Evolutionary conservation across 768 basidiomycete species (phyloP), one percentile per base, ranked within the genome.

Genomic region (Tubosaeta sp.): DNA sequence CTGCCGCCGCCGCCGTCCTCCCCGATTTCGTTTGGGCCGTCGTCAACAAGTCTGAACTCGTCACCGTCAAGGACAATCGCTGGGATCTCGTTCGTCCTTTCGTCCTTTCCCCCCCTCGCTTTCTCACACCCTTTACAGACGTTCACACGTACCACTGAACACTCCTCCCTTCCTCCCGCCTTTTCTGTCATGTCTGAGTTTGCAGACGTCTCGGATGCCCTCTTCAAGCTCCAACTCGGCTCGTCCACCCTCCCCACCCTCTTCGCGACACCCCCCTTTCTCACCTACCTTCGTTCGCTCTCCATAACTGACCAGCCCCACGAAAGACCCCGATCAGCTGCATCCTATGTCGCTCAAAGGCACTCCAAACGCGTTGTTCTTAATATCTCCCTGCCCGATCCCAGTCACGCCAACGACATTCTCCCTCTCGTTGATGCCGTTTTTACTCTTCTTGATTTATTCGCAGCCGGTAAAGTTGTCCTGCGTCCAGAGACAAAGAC

Each of bases 301-400:
- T 83, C 91, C 42, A 87, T 91, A 48, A 91, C 93, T 22, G 94
- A 96, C 73, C 89, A 92, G 62, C 90, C 93, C 8, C 75, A 83
- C 46, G 75, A 76, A 21, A 83, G 87, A 48, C 94, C 94, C 1
- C 53, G 61, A 1, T 65, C 71, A 3, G 78, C 82, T 1, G 52
- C 84, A 38, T 61, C 78, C 5, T 66, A 80, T 34, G 68, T 74
- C 43, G 68, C 80, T 38, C 58, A 56, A 18, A 66, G 50, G 35
- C 55, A 46, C 21, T 78, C 79, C 59, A 89, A 91, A 62, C 90
- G 86, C 59, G 75, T 95, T 61, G 77, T 90, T 46, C 76, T 96
- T 46, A 80, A 78, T 36, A 71, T 94, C 44, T 63, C 65, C 29
- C 70, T 80, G 18, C 87, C 89, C 6, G 69, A 79, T 25, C 24